Evolutionary conservation across 2,329 filamentous ascomycete genomes (phyloP).

Genomic region (Elsinoe batatas): DNA sequence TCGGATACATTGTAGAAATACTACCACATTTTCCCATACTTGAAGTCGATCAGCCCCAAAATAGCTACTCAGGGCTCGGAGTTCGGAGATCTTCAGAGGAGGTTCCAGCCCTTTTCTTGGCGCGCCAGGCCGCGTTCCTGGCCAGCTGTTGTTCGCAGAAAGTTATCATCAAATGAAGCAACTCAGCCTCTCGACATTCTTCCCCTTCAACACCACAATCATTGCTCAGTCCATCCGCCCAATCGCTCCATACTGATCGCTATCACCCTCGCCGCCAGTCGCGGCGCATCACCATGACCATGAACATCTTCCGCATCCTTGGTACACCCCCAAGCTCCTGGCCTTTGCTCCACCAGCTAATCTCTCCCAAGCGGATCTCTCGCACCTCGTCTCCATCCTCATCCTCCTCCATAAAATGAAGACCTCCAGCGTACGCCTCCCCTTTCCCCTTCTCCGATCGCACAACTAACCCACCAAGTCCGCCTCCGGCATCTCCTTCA

Average conservation of each 20-base stretch:
- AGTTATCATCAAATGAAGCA: background rate
- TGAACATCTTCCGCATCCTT: constrained; percentile 62
- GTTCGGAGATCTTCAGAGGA: background rate
- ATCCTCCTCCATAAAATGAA: constrained; percentile 97
- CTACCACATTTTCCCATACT: background rate
- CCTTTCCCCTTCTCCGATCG: background rate
- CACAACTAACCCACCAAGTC: constrained; percentile 37
- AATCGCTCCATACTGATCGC: background rate
- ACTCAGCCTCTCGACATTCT: background rate
- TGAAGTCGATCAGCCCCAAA: background rate
- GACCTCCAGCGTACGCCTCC: constrained; percentile 58
- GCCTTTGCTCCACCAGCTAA: background rate
- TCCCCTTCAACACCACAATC: background rate
- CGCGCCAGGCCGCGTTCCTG: constrained; percentile 7
- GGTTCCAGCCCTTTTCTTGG: constrained; percentile 1
- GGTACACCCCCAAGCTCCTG: constrained; percentile 37
- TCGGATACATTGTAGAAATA: background rate
- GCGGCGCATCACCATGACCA: constrained; percentile 24
- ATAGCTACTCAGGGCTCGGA: background rate
- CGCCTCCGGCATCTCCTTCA: constrained; percentile 95
- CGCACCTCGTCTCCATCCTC: constrained; percentile 86
- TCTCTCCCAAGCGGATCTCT: constrained; percentile 66
- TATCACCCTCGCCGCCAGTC: background rate
- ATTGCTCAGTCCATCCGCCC: background rate
- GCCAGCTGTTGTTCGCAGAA: constrained; percentile 6